phyloP scores from a whole-genome alignment of 768 basidiomycete genomes.

The Clitopilus hobsonii region DNA sequence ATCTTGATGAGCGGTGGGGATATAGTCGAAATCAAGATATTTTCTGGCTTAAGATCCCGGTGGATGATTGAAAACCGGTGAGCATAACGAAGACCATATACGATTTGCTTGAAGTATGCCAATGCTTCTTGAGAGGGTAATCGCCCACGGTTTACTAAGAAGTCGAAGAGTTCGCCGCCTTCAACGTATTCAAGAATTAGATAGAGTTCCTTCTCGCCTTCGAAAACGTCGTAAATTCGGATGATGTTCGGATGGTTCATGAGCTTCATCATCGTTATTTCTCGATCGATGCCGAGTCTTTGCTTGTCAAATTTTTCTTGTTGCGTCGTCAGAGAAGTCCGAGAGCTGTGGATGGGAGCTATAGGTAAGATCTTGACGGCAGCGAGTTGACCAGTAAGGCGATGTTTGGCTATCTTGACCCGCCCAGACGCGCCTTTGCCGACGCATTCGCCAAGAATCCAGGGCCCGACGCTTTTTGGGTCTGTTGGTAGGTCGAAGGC shows the following conservation, averaged over 20 bases:
- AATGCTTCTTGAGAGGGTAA: slow-evolving; percentile 80
- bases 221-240: slow-evolving; percentile 93
- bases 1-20: slow-evolving; percentile 87
- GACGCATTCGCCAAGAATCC: slow-evolving; percentile 90
- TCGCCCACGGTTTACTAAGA: slow-evolving; percentile 84
- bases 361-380: slow-evolving; percentile 95
- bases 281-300: slow-evolving; percentile 83
- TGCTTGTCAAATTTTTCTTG: slow-evolving; percentile 76
- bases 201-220: slow-evolving; percentile 86
- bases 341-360: slow-evolving; percentile 69
- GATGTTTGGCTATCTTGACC: slow-evolving; percentile 90
- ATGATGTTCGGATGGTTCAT: slow-evolving; percentile 98
- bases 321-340: slow-evolving; percentile 60
- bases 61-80: slow-evolving; percentile 98
- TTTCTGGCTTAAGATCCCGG: slow-evolving; percentile 97
- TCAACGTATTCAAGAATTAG: slow-evolving; percentile 93
- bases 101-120: slow-evolving; percentile 92
- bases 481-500: slow-evolving; percentile 83
- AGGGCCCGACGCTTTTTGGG: slow-evolving; percentile 83
- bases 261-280: slow-evolving; percentile 99
- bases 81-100: slow-evolving; percentile 93
- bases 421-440: slow-evolving; percentile 93
- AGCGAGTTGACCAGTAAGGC: slow-evolving; percentile 82
- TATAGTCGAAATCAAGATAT: slow-evolving; percentile 84
- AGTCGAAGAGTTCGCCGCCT: slow-evolving; percentile 96